Base-by-base conservation (phyloP, 169 alveolate genomes). In the Cystoisospora suis region DNA sequence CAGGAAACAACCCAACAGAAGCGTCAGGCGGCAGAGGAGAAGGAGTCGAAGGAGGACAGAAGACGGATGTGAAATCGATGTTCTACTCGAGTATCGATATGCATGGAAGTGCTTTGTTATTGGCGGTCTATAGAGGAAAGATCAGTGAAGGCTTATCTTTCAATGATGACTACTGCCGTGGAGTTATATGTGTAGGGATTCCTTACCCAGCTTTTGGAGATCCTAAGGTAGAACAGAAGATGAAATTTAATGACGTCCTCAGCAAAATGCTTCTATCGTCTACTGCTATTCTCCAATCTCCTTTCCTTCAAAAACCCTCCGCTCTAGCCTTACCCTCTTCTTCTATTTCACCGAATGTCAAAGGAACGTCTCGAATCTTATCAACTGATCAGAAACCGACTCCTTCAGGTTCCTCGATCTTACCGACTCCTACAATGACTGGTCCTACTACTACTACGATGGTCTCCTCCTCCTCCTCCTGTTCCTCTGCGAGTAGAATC, bases 61-160 rank as follows among this genome's bases (percentile, higher is more conserved):
- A 65, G 77, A 12, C 45, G 6, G 77, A 65, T 17, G 36, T 44
- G 5, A 65, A 65, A 27, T 36, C n/a, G 77, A 20, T 65, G n/a
- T 65, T 65, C 44, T 65, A 44, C 42, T 36, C n/a, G 77, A 65
- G 77, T 44, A 44, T 65, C n/a, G 77, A 65, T 44, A 44, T 3
- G 1, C 1, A n/a, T 12, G 83, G 75, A 4, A 99, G 99, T 2
- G 98, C 98, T 34, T 90, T 97, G 38, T 95, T 98, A 81, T 93
- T 98, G 83, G 99, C 98, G 0, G 99, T 98, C 0, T 98, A 98
- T 89, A 85, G 99, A 56, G 99, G 99, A 0, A 97, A 96, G 87
- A 93, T 98, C 49, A 96, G 99, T 29, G 99, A 98, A 96, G 99
- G 99, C 12, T 96, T 98, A 27, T 98, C 98, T 92, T 97, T 97